A percentile compares a stretch with the other conserved stretches of the same genome.
Conservation (phyloP, 768 basidiomycete species). For the Mycena crocata region DNA sequence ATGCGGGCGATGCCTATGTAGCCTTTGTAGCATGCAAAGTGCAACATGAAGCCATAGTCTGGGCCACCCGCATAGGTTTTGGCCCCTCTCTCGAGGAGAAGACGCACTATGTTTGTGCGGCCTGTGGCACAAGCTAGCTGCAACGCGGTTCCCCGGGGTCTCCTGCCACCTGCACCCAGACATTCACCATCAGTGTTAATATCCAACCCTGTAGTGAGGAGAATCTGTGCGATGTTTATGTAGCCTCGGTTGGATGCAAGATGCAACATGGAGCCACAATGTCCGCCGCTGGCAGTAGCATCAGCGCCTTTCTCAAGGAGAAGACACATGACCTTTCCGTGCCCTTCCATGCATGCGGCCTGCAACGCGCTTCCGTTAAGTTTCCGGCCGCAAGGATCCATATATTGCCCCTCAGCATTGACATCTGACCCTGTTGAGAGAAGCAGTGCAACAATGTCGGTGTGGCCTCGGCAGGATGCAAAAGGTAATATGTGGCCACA, state of each 20-base stretch:
- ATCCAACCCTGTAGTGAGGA: not conserved
- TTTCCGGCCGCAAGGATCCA: no score
- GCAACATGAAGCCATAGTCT: slow-evolving; percentile 1
- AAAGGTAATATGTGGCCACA: not conserved
- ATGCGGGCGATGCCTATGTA: slow-evolving; percentile 17
- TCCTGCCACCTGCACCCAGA: no score
- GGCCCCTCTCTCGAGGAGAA: slow-evolving; percentile 22
- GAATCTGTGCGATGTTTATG: not conserved
- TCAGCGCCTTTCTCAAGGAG: slow-evolving; percentile 5
- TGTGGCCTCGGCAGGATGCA: not conserved
- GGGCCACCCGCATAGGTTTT: slow-evolving; percentile 11
- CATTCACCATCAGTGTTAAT: not conserved
- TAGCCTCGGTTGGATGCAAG: not conserved
- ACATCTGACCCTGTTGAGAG: not conserved
- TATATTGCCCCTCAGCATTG: not conserved
- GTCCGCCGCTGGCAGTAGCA: not conserved
- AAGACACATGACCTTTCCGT: not conserved
- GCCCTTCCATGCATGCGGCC: not conserved
- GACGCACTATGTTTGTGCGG: not conserved
- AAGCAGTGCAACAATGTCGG: not conserved
- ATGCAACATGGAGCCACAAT: not conserved
- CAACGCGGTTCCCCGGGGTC: not conserved
- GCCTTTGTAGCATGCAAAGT: not conserved
- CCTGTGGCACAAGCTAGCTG: not conserved
- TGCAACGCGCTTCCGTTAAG: slow-evolving; percentile 1